phyloP scores from a whole-genome alignment of 495 filamentous ascomycete species.

The Parathielavia hyrcaniae region DNA sequence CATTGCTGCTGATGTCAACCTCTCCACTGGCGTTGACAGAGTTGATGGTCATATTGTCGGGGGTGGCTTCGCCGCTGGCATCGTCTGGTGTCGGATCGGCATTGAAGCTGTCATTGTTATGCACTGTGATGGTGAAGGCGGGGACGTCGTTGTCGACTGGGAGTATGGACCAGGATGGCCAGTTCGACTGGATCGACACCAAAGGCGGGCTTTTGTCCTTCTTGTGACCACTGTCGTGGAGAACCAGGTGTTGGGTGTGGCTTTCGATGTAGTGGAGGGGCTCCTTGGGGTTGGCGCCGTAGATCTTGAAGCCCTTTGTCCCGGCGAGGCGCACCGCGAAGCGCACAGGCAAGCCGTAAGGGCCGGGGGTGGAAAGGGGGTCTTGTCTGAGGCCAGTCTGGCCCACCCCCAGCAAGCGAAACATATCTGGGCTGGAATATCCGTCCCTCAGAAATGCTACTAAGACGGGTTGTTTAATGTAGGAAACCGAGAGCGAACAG shows the following conservation, averaged over 20 bases:
- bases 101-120: neutral
- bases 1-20: no score
- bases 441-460: neutral
- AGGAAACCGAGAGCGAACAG: no score
- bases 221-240: slow-evolving; percentile 14
- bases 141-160: neutral
- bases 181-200: slow-evolving; percentile 5
- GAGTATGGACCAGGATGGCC: neutral
- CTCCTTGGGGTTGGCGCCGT: neutral
- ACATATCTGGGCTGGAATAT: no score
- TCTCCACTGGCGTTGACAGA: no score
- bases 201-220: neutral
- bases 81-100: neutral
- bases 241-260: slow-evolving; percentile 4
- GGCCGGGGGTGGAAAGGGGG: slow-evolving; percentile 1
- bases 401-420: neutral
- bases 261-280: slow-evolving; percentile 11
- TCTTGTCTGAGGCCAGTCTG: neutral
- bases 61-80: neutral
- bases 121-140: slow-evolving; percentile 8
- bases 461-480: neutral
- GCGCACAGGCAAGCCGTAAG: slow-evolving; percentile 14
- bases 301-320: slow-evolving; percentile 4
- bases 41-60: no score
- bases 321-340: slow-evolving; percentile 7